Conservation (phyloP, 2,329 filamentous ascomycete species). For the Aspergillus quadricinctus region DNA sequence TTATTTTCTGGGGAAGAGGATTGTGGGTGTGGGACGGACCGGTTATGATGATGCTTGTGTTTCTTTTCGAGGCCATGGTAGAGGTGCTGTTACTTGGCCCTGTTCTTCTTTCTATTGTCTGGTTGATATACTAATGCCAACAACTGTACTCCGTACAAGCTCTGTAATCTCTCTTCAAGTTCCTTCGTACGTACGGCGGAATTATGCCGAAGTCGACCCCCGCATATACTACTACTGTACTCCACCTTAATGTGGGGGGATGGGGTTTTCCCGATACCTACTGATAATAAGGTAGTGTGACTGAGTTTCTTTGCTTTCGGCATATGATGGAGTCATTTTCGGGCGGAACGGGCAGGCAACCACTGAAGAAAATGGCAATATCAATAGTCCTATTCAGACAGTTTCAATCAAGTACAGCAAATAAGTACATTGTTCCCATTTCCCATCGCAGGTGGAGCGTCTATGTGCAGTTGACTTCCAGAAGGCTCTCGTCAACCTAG, state of each 20-base stretch:
- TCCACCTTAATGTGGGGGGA: background rate
- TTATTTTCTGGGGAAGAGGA: background rate
- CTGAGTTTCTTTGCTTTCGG: background rate
- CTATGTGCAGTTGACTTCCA: constrained; percentile 35
- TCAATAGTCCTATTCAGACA: background rate
- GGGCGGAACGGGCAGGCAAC: too few species aligned
- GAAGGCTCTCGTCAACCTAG: constrained; percentile 27
- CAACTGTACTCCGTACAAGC: background rate
- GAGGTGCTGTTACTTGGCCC: background rate
- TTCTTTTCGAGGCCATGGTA: constrained; percentile 13
- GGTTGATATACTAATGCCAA: background rate
- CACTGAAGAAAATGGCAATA: background rate
- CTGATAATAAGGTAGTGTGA: background rate
- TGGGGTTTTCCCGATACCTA: background rate
- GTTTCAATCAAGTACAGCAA: background rate
- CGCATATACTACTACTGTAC: background rate
- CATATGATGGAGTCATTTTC: background rate
- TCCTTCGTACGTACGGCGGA: background rate
- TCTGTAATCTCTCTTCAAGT: background rate
- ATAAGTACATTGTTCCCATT: background rate
- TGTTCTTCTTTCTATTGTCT: background rate
- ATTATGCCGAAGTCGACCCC: background rate
- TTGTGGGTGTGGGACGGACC: constrained; percentile 9
- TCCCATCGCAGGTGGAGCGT: background rate
- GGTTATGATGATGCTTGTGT: constrained; percentile 29